Conservation (phyloP, 176 grass and related monocot species). For the Leersia perrieri region DNA sequence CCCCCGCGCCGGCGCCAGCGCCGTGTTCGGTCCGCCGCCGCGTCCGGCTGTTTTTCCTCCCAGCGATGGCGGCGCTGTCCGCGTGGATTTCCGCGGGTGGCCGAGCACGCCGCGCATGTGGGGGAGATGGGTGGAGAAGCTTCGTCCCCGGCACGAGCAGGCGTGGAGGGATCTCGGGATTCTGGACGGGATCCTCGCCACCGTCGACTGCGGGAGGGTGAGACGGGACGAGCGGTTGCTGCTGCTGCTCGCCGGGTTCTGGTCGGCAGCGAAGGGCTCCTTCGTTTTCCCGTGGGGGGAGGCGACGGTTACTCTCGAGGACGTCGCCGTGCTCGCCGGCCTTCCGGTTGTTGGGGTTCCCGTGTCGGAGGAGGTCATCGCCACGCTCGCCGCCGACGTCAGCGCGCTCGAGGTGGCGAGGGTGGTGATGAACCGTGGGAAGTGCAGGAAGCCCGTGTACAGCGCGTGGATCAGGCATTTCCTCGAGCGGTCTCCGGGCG, state of each 20-base stretch:
- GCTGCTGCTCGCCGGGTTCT: conserved; percentile 26
- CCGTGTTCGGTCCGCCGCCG: no score
- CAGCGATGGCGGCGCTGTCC: conserved; percentile 6
- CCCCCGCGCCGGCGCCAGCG: no score
- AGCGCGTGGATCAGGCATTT: conserved; percentile 34
- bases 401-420: conserved; percentile 14
- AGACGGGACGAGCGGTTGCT: conserved; percentile 25
- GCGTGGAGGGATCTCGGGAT: conserved; percentile 41
- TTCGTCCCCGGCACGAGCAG: conserved; percentile 28
- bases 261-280: conserved; percentile 40
- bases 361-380: conserved; percentile 3
- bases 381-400: neutral
- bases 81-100: conserved; percentile 52
- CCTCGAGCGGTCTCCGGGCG: neutral
- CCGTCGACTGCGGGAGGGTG: conserved; percentile 23
- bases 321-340: conserved; percentile 31
- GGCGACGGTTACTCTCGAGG: neutral
- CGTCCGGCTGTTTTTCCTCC: no score
- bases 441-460: conserved; percentile 25
- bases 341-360: neutral
- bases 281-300: neutral
- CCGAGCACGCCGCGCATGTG: conserved; percentile 24
- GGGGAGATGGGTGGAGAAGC: conserved; percentile 57
- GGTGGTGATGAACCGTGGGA: conserved; percentile 8
- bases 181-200: conserved; percentile 32